Conservation (phyloP, 768 basidiomycete genomes). For the Tulasnella sp. region DNA sequence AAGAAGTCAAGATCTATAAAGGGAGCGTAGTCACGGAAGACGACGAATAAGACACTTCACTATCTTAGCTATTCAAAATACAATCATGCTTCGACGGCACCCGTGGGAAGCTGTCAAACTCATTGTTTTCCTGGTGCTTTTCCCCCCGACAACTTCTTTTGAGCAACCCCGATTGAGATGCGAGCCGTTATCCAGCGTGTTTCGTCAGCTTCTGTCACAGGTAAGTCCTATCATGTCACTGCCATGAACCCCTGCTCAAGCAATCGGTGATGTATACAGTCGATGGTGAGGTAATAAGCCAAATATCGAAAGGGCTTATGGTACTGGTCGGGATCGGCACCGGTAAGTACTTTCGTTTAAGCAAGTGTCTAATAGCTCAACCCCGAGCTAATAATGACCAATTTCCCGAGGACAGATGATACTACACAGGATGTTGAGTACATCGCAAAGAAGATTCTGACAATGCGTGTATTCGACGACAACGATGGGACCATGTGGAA, state of each 20-base stretch:
- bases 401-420: constrained; percentile 49
- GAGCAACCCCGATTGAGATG: constrained; percentile 36
- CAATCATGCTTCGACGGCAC: background rate
- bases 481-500: constrained; percentile 67
- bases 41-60: background rate
- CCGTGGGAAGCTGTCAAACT: background rate
- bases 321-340: constrained; percentile 81
- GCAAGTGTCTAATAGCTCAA: background rate
- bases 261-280: constrained; percentile 36
- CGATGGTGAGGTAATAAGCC: constrained; percentile 64
- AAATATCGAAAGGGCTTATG: constrained; percentile 76
- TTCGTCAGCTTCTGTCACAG: constrained; percentile 70
- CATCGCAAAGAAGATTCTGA: constrained; percentile 74
- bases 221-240: constrained; percentile 27
- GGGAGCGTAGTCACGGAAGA: constrained; percentile 32
- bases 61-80: background rate
- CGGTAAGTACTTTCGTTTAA: constrained; percentile 36
- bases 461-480: constrained; percentile 62
- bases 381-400: background rate
- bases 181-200: constrained; percentile 81
- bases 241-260: background rate
- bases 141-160: background rate
- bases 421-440: constrained; percentile 56
- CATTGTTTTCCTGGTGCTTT: background rate
- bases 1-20: constrained; percentile 88